phyloP scores from a whole-genome alignment of 441 rosid genomes.

The Viola pubescens region DNA sequence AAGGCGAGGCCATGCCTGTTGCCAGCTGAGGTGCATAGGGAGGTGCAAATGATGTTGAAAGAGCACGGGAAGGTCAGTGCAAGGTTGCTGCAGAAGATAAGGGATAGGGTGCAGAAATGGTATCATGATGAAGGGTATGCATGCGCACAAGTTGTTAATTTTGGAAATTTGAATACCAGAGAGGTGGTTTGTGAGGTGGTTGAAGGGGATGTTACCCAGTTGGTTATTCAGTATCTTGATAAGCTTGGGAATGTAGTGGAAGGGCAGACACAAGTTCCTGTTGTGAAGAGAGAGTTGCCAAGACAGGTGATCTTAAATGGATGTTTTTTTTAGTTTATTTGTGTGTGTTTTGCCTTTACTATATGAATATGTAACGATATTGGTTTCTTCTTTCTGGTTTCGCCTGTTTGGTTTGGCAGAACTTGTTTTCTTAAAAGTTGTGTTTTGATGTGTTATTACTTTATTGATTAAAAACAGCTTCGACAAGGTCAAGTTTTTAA shows the following conservation, averaged over 20 bases:
- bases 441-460: conserved; percentile 9
- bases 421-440: background rate
- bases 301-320: conserved; percentile 41
- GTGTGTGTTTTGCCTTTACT: background rate
- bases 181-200: conserved; percentile 90
- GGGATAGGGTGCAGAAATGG: conserved; percentile 94
- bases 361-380: background rate
- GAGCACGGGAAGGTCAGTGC: conserved; percentile 83
- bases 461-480: conserved; percentile 40
- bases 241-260: conserved; percentile 95
- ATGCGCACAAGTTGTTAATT: conserved; percentile 95
- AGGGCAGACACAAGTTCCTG: conserved; percentile 80
- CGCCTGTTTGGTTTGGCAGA: too few species aligned
- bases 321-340: background rate
- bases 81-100: conserved; percentile 77
- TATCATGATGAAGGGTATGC: conserved; percentile 92
- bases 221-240: conserved; percentile 74
- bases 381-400: too few species aligned
- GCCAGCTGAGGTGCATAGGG: conserved; percentile 42
- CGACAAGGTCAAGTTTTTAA: conserved; percentile 77
- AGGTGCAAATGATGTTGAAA: conserved; percentile 64
- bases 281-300: conserved; percentile 82
- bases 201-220: conserved; percentile 91
- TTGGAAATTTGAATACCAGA: conserved; percentile 83
- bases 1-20: conserved; percentile 77